These are phyloP conservation scores for Scheffersomyces quercinus DNA, from an alignment of 1,139 yeast species.

Conservation along the genomic window DNA sequence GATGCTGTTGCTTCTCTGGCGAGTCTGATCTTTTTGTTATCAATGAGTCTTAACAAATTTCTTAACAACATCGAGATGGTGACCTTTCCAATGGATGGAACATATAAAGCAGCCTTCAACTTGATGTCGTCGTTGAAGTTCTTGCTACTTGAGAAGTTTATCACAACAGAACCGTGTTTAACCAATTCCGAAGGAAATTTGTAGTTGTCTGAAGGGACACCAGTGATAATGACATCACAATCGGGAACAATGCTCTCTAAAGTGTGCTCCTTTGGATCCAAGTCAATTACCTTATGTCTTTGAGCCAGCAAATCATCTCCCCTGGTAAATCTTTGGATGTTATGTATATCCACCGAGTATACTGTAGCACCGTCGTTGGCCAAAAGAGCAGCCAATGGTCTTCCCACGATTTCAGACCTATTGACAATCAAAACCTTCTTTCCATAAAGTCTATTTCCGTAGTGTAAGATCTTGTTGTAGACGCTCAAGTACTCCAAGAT, in stretches of 20 bases:
- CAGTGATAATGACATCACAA: slow-evolving; percentile 93
- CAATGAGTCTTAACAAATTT: slow-evolving; percentile 77
- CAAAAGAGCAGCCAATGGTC: slow-evolving; percentile 91
- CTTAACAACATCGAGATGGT: slow-evolving; percentile 92
- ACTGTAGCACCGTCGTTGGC: slow-evolving; percentile 98
- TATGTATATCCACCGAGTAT: slow-evolving; percentile 84
- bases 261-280: slow-evolving; percentile 41
- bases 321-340: slow-evolving; percentile 87
- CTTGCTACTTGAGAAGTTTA: slow-evolving; percentile 86
- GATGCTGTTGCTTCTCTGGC: slow-evolving; percentile 3
- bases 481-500: slow-evolving; percentile 87
- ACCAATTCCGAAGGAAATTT: slow-evolving; percentile 83
- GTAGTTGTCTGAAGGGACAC: slow-evolving; percentile 82
- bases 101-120: slow-evolving; percentile 83
- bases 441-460: slow-evolving; percentile 91
- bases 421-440: slow-evolving; percentile 88
- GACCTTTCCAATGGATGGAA: slow-evolving; percentile 94
- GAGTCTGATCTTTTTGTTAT: slow-evolving; percentile 49
- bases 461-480: slow-evolving; percentile 75
- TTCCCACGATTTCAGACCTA: slow-evolving; percentile 93
- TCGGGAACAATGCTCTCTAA: slow-evolving; percentile 66
- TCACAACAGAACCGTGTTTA: slow-evolving; percentile 84
- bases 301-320: slow-evolving; percentile 86
- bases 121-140: slow-evolving; percentile 82
- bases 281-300: slow-evolving; percentile 81